These are phyloP conservation scores for Bolboschoenus planiculmis DNA, from an alignment of 176 grass and related monocot species.

Conservation along the genomic window DNA sequence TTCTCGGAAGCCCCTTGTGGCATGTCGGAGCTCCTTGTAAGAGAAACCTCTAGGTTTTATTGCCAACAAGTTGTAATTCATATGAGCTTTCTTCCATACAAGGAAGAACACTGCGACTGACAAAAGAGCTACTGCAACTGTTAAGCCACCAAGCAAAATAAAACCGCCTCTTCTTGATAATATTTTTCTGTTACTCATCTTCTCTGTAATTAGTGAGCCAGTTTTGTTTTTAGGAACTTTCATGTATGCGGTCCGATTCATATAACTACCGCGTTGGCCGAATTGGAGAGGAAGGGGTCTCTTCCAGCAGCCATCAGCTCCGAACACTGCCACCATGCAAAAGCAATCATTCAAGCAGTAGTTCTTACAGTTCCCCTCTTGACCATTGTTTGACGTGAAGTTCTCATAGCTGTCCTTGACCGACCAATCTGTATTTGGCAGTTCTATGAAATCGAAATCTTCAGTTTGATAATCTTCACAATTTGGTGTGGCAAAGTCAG, in stretches of 20 bases:
- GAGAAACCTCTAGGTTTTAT: slow-evolving; percentile 19
- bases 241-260: slow-evolving; percentile 7
- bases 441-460: not conserved
- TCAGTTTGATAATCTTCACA: not conserved
- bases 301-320: slow-evolving; percentile 15
- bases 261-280: slow-evolving; percentile 12
- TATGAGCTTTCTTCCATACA: not conserved
- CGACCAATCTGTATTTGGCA: slow-evolving; percentile 20
- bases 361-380: not conserved
- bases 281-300: slow-evolving; percentile 25
- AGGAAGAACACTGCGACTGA: not conserved
- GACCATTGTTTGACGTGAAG: not conserved
- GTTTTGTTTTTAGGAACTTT: slow-evolving; percentile 19
- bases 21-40: slow-evolving; percentile 33
- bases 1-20: slow-evolving; percentile 26
- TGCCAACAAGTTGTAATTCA: not conserved
- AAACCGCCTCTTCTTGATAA: not conserved
- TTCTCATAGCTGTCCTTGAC: too few species aligned
- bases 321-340: slow-evolving; percentile 20
- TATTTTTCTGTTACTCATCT: not conserved
- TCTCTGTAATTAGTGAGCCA: too few species aligned
- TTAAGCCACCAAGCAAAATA: not conserved
- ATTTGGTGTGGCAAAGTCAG: not conserved
- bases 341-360: slow-evolving; percentile 29
- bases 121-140: not conserved